Evolutionary conservation across 106 monocot genomes (phyloP).

Genomic region (Dioscorea dumetorum): DNA sequence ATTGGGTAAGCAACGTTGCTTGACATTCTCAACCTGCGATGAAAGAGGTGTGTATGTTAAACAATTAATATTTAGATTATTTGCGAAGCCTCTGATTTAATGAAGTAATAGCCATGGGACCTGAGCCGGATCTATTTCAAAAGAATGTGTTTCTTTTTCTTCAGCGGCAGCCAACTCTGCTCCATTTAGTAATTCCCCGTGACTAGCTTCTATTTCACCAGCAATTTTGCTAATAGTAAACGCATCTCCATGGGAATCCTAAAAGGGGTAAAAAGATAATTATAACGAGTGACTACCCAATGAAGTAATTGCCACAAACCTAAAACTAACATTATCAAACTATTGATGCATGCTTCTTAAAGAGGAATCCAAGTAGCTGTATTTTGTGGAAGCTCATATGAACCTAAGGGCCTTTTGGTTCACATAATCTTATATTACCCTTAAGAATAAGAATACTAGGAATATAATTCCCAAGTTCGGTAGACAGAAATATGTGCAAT

Average conservation of each 20-base stretch:
- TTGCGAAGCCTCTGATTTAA: not conserved
- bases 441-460: no score
- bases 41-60: not conserved
- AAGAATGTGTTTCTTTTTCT: constrained; percentile 97
- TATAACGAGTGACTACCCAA: not conserved
- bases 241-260: constrained; percentile 53
- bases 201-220: constrained; percentile 53
- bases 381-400: no score
- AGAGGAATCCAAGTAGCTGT: no score
- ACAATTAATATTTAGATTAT: not conserved
- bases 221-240: constrained; percentile 76
- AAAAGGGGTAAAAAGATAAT: not conserved
- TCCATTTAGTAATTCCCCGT: constrained; percentile 71
- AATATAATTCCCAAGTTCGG: no score
- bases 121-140: constrained; percentile 90
- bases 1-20: constrained; percentile 97
- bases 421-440: no score
- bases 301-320: no score
- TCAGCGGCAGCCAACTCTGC: constrained; percentile 78
- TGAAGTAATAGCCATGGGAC: constrained; percentile 11
- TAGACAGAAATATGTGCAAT: no score
- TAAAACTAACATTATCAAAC: no score
- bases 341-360: no score
- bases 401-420: no score
- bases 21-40: constrained; percentile 94